Evolutionary conservation across 805 yeast species (phyloP).

Genomic region (Kuraishia piskuri): DNA sequence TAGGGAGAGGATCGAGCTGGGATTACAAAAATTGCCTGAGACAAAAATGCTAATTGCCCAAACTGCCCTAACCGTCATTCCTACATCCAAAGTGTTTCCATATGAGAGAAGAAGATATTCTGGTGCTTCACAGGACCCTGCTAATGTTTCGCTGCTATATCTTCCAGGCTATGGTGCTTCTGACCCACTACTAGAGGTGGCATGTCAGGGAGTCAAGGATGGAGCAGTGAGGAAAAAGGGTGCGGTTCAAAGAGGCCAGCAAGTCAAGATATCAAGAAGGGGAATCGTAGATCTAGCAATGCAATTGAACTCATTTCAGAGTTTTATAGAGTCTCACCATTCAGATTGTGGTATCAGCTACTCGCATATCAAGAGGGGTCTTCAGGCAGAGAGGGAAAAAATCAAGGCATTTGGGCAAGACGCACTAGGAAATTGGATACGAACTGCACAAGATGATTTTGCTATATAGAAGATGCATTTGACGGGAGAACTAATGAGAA

Average conservation of each 20-base stretch:
- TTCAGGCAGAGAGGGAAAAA: constrained; percentile 15
- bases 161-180: background rate
- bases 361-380: constrained; percentile 6
- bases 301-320: background rate
- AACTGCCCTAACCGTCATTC: constrained; percentile 4
- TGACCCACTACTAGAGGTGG: background rate
- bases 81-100: constrained; percentile 6
- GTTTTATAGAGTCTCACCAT: background rate
- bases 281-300: background rate
- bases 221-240: background rate
- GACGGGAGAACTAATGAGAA: background rate
- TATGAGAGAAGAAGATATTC: background rate
- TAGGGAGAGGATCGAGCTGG: background rate
- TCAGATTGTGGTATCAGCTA: background rate
- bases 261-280: background rate
- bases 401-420: constrained; percentile 21
- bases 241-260: background rate
- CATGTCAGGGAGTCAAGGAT: constrained; percentile 1
- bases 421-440: constrained; percentile 37
- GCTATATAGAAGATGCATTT: background rate
- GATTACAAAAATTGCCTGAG: background rate
- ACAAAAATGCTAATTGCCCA: background rate
- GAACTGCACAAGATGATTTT: constrained; percentile 36
- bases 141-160: background rate
- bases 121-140: background rate